Percentiles rank a stretch among this genome's conserved stretches.
These are phyloP conservation scores for Plasmopara halstedii DNA, from an alignment of 352 stramenopile species.

Conservation along the genomic window DNA sequence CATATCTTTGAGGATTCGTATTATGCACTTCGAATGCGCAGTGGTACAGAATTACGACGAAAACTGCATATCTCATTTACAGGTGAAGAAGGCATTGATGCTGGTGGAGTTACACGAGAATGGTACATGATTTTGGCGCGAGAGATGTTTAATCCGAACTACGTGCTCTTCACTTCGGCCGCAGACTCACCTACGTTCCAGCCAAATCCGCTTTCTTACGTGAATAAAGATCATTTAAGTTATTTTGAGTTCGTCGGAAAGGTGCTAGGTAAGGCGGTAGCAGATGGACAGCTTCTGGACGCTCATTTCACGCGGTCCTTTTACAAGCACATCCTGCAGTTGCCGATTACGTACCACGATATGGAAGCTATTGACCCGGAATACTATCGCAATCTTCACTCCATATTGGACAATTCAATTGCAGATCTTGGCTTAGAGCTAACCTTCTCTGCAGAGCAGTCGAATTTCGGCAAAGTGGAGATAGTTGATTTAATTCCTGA, in stretches of 20 bases:
- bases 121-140: slow-evolving; percentile 98
- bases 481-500: slow-evolving; percentile 87
- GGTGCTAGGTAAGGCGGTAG: slow-evolving; percentile 98
- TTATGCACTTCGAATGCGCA: slow-evolving; percentile 94
- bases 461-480: slow-evolving; percentile 85
- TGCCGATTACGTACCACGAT: slow-evolving; percentile 96
- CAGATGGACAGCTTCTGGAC: slow-evolving; percentile 97
- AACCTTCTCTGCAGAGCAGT: slow-evolving; percentile 89
- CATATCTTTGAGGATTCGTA: slow-evolving; percentile 99
- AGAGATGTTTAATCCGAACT: slow-evolving; percentile 99
- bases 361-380: slow-evolving; percentile 99
- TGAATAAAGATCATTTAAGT: slow-evolving; percentile 98
- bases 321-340: slow-evolving; percentile 98
- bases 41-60: slow-evolving; percentile 94
- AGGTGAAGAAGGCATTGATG: slow-evolving; percentile 98
- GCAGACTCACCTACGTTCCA: slow-evolving; percentile 99
- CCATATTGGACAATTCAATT: slow-evolving; percentile 84
- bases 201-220: slow-evolving; percentile 97
- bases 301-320: slow-evolving; percentile 98
- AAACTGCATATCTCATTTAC: slow-evolving; percentile 98
- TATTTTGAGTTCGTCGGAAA: slow-evolving; percentile 98
- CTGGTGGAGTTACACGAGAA: slow-evolving; percentile 96
- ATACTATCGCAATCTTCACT: slow-evolving; percentile 91
- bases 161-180: slow-evolving; percentile 98
- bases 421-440: slow-evolving; percentile 83